Conservation (phyloP, 495 filamentous ascomycete genomes). For the Daldinia grandis region DNA sequence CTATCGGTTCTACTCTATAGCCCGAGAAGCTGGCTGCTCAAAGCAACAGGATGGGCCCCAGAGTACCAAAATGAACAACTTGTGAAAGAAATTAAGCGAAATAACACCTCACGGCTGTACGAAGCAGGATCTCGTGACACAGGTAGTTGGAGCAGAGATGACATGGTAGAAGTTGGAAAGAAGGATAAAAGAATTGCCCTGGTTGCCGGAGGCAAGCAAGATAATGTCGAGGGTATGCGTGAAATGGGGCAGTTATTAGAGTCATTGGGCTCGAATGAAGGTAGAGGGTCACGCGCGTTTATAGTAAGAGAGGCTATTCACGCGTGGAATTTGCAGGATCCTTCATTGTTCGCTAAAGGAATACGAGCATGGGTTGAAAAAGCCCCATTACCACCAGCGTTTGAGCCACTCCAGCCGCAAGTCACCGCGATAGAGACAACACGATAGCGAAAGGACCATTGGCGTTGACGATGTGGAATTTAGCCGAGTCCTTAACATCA, state of each 20-base stretch:
- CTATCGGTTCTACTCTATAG: conserved; percentile 33
- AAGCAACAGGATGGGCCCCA: conserved; percentile 30
- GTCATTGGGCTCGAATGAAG: conserved; percentile 27
- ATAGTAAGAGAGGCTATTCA: conserved; percentile 47
- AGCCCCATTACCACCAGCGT: conserved; percentile 37
- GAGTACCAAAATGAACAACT: conserved; percentile 40
- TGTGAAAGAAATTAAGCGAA: conserved; percentile 40
- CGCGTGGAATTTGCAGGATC: conserved; percentile 51
- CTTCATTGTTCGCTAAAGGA: conserved; percentile 45
- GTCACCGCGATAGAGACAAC: background rate
- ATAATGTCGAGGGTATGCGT: conserved; percentile 41
- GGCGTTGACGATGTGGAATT: background rate
- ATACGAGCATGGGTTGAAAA: conserved; percentile 48
- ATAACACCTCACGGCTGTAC: conserved; percentile 28
- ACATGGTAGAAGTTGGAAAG: conserved; percentile 36
- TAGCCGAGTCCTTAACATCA: background rate
- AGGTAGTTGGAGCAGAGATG: conserved; percentile 25
- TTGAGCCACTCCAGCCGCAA: conserved; percentile 28
- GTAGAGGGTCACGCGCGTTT: conserved; percentile 37
- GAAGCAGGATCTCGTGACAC: conserved; percentile 12
- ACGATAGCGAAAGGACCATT: background rate
- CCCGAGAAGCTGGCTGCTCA: conserved; percentile 22
- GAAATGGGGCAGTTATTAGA: conserved; percentile 38
- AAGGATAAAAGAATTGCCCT: conserved; percentile 38
- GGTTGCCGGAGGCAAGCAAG: conserved; percentile 45